Evolutionary conservation across 768 basidiomycete genomes (phyloP).

Genomic region (Russula vinacea): DNA sequence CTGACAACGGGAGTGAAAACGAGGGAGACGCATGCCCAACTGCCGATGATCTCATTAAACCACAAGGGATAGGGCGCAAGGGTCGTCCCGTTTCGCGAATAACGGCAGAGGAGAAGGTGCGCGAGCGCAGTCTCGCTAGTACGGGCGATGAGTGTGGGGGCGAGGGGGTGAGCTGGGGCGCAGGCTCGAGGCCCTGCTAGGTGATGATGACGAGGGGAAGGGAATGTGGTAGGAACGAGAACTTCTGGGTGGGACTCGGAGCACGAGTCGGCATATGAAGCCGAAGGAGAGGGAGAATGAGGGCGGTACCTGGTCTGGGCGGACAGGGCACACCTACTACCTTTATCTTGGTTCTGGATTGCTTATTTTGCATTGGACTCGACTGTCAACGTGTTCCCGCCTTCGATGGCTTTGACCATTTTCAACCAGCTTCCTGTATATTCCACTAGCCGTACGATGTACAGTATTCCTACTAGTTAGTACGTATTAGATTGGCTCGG

Average conservation of each 20-base stretch:
- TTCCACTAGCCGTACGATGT: background rate
- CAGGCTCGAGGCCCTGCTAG: slow-evolving; percentile 72
- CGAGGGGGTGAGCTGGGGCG: slow-evolving; percentile 75
- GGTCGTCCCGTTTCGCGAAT: slow-evolving; percentile 50
- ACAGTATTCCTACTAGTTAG: background rate
- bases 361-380: slow-evolving; percentile 16
- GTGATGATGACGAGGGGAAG: slow-evolving; percentile 37
- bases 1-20: slow-evolving; percentile 15
- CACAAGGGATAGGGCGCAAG: slow-evolving; percentile 26
- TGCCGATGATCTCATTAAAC: slow-evolving; percentile 28
- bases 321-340: background rate
- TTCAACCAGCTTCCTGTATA: background rate
- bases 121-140: slow-evolving; percentile 65
- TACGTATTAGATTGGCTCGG: background rate
- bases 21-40: slow-evolving; percentile 23
- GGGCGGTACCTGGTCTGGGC: background rate
- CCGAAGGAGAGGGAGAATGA: slow-evolving; percentile 31
- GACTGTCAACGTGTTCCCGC: background rate
- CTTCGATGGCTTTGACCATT: background rate
- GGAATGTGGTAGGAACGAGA: background rate
- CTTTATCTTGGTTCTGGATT: background rate
- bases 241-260: slow-evolving; percentile 19
- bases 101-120: slow-evolving; percentile 56
- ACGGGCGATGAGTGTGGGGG: slow-evolving; percentile 79
- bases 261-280: slow-evolving; percentile 34